Conservation (phyloP, 257 asterid genomes). For the Ocimum tenuiflorum region DNA sequence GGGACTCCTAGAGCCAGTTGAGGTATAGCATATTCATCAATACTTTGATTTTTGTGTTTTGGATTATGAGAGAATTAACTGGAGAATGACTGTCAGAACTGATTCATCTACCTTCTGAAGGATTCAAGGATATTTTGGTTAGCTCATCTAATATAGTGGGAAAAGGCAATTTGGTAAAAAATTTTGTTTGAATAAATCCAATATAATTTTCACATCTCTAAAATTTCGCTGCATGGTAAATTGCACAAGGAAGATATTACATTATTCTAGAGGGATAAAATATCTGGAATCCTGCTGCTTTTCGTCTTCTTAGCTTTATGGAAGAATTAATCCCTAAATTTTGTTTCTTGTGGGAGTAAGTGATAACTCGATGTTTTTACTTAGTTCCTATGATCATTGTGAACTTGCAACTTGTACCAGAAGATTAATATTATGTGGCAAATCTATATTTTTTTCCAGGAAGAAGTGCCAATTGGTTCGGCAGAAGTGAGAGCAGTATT, state of each 20-base stretch:
- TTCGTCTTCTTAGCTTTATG: not conserved
- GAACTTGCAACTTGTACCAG: not conserved
- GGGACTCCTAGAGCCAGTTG: conserved; percentile 83
- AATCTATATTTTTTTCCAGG: conserved; percentile 40
- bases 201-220: not conserved
- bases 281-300: not conserved
- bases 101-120: not conserved
- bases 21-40: conserved; percentile 42
- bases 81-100: not conserved
- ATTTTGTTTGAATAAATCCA: not conserved
- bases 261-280: not conserved
- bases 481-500: conserved; percentile 93
- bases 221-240: not conserved
- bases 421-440: not conserved
- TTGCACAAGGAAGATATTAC: not conserved
- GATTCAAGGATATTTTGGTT: not conserved
- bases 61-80: not conserved
- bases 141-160: not conserved
- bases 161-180: not conserved
- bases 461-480: conserved; percentile 74
- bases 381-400: not conserved
- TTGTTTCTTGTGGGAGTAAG: not conserved
- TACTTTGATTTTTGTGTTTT: not conserved
- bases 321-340: not conserved
- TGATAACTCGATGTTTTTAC: not conserved